Base-by-base conservation (phyloP, 208 protist species). In the Crithidia sp. region DNA sequence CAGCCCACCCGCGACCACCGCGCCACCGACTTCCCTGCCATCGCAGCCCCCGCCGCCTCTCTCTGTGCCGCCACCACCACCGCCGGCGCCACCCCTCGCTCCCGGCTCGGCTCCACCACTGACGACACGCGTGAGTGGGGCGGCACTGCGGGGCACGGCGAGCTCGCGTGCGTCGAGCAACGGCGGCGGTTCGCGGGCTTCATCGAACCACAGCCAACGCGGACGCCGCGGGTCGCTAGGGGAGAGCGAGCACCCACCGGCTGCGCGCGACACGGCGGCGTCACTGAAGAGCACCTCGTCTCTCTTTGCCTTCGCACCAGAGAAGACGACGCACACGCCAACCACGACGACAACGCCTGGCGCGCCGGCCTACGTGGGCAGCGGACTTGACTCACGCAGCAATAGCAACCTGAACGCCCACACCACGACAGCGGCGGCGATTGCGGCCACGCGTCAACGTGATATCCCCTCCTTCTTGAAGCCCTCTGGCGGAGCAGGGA, bases 151-250 rank as follows among this genome's bases (percentile, higher is more conserved):
- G 41, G 40, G 44, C 37, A 39, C 66, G 10, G 61, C 16, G 8
- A 69, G 67, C 66, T 79, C 67, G 14, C 66, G 66, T n/a, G 36
- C 59, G 53, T 73, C 74, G 5, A 74, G 74, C 67, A 79, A 61
- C 43, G 67, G 67, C 16, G 52, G 16, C n/a, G 64, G 64, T 52
- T 68, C 64, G 9, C 64, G 64, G 40, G 10, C 64, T n/a, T 68
- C 64, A 13, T 59, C 52, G 3, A 9, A 49, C n/a, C 64, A 68
- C 64, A 68, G 64, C 40, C 64, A 59, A 45, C 39, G 52, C 3
- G 49, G 39, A 0, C 39, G 50, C 8, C 64, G 52, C 50, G 40
- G 40, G 4, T 47, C 64, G 3, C 7, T 59, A 3, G 28, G 16
- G 14, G 50, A 19, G 19, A 36, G 19, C 4, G 52, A 57, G 13